These are phyloP conservation scores for Kwoniella dejecticola DNA, from an alignment of 768 basidiomycete species.

Conservation along the genomic window DNA sequence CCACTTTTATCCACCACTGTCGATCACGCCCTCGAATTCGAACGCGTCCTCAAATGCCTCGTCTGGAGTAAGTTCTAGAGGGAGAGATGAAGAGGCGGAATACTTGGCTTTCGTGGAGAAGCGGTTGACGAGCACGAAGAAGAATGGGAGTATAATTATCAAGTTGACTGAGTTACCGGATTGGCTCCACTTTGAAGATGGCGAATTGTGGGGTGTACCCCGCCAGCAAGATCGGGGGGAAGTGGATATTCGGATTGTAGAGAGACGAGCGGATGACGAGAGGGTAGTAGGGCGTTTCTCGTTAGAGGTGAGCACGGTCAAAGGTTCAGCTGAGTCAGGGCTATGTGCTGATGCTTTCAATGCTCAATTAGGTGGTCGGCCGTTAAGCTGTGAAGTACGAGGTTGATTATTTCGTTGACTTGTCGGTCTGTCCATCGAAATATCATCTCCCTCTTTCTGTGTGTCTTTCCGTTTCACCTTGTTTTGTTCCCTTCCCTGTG, in stretches of 20 bases:
- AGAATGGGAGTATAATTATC: constrained; percentile 6
- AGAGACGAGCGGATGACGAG: constrained; percentile 22
- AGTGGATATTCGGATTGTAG: constrained; percentile 38
- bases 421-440: no score
- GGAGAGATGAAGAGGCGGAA: constrained; percentile 17
- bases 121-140: constrained; percentile 8
- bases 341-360: no score
- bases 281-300: constrained; percentile 38
- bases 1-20: constrained; percentile 40
- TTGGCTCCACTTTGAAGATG: constrained; percentile 51
- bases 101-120: constrained; percentile 30
- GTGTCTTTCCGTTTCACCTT: no score
- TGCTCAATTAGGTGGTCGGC: no score
- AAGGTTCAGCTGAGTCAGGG: no score
- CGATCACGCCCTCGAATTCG: constrained; percentile 22
- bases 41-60: constrained; percentile 16
- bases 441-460: no score
- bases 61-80: constrained; percentile 18
- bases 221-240: constrained; percentile 35
- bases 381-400: no score
- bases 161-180: constrained; percentile 31
- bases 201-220: constrained; percentile 54
- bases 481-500: no score
- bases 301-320: constrained; percentile 35
- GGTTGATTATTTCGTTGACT: no score